Conservation (phyloP, 768 basidiomycete species). For the Boletus rufocinnamomeus region DNA sequence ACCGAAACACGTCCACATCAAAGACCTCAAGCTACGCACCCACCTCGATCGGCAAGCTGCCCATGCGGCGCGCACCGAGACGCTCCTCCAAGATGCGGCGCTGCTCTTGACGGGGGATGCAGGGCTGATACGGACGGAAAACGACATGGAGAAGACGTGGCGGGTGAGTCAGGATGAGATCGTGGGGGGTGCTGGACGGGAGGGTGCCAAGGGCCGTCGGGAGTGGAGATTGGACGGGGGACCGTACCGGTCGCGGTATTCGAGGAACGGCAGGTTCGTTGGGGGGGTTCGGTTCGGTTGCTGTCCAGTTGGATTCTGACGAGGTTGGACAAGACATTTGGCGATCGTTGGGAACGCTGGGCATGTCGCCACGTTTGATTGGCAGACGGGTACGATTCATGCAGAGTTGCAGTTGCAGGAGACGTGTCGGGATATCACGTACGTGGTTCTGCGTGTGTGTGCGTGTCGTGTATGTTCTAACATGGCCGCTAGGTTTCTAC, state of each 20-base stretch:
- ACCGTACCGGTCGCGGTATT: constrained; percentile 82
- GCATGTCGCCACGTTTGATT: constrained; percentile 92
- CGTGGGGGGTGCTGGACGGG: constrained; percentile 59
- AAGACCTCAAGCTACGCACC: constrained; percentile 74
- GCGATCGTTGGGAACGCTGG: constrained; percentile 83
- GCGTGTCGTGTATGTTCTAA: not conserved
- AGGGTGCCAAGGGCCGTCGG: constrained; percentile 72
- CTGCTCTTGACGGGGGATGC: constrained; percentile 67
- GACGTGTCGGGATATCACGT: constrained; percentile 92
- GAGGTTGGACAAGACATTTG: constrained; percentile 58
- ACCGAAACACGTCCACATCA: constrained; percentile 59
- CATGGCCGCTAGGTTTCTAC: constrained; percentile 66
- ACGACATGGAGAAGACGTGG: constrained; percentile 88
- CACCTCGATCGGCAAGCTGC: constrained; percentile 63
- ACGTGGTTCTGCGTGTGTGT: constrained; percentile 29
- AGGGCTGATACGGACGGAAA: constrained; percentile 76
- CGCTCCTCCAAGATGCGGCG: constrained; percentile 68
- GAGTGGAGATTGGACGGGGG: constrained; percentile 87
- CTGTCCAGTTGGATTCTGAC: not conserved
- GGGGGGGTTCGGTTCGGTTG: not conserved
- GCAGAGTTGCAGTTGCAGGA: constrained; percentile 88
- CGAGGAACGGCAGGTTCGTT: constrained; percentile 84
- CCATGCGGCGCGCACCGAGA: constrained; percentile 62
- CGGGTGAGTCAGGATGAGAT: constrained; percentile 83
- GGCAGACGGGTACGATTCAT: constrained; percentile 84